Evolutionary conservation across 2,329 filamentous ascomycete genomes (phyloP).

Genomic region (Cordyceps farinosa): DNA sequence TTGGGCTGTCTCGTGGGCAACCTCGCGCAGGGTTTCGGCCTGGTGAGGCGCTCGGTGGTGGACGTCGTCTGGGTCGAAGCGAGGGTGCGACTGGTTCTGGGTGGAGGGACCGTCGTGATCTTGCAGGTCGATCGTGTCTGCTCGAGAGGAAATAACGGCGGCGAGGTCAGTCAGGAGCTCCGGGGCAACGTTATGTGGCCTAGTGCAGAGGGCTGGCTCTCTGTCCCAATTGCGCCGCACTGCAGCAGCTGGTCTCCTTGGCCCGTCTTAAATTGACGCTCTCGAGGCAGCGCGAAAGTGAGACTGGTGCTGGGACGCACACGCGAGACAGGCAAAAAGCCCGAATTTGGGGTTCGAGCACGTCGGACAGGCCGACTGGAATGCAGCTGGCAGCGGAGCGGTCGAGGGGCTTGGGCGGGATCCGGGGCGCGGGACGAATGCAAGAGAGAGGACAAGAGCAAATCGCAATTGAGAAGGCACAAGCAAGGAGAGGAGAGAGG

Average conservation of each 20-base stretch:
- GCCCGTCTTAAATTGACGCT: background rate
- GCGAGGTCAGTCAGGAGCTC: constrained; percentile 15
- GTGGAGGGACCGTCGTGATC: constrained; percentile 77
- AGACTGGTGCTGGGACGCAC: background rate
- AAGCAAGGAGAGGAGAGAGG: background rate
- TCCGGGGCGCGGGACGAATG: constrained; percentile 10
- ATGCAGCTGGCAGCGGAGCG: background rate
- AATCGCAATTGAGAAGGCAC: background rate
- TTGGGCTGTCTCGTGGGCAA: constrained; percentile 71
- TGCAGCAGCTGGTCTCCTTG: background rate
- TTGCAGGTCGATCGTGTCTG: constrained; percentile 95
- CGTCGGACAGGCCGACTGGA: constrained; percentile 9
- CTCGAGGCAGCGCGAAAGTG: background rate
- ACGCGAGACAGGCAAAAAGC: constrained; percentile 6
- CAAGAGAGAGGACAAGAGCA: constrained; percentile 9
- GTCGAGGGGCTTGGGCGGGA: background rate
- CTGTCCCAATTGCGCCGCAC: background rate
- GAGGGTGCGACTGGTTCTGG: constrained; percentile 65
- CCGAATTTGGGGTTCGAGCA: constrained; percentile 4
- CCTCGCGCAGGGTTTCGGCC: constrained; percentile 76
- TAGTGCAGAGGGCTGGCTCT: background rate
- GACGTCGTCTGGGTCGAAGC: constrained; percentile 43
- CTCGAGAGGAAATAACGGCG: background rate
- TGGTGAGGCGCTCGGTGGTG: constrained; percentile 70
- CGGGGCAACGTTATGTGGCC: background rate